Percentiles rank a stretch among this genome's conserved stretches.
Evolutionary conservation across 768 basidiomycete genomes (phyloP).

Genomic region (Jaapia argillacea): DNA sequence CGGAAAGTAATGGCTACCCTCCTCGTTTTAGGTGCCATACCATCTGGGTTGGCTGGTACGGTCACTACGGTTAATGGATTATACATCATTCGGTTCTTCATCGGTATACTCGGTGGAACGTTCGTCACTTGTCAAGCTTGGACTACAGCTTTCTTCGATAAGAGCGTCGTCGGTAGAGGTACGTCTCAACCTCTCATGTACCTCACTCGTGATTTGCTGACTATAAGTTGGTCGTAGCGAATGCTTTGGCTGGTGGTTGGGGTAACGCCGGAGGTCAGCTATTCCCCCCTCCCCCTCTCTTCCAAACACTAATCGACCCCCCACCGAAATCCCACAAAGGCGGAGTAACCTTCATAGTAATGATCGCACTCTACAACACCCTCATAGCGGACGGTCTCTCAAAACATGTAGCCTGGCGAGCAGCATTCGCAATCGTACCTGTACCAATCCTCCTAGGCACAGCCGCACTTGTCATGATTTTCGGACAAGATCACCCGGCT

Average conservation of each 20-base stretch:
- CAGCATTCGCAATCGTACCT: constrained; percentile 45
- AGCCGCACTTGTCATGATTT: constrained; percentile 29
- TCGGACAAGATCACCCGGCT: constrained; percentile 44
- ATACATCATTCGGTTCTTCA: constrained; percentile 42
- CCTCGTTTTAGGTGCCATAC: constrained; percentile 44
- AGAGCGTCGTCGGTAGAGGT: constrained; percentile 29
- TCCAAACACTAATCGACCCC: neutral
- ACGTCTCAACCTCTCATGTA: neutral
- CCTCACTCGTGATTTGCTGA: neutral
- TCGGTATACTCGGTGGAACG: constrained; percentile 49
- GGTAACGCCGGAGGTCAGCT: constrained; percentile 27
- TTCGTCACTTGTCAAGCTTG: constrained; percentile 55
- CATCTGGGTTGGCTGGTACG: constrained; percentile 48
- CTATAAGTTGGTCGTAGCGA: constrained; percentile 31
- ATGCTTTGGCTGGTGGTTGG: constrained; percentile 48
- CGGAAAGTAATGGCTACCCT: constrained; percentile 44
- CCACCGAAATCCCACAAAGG: constrained; percentile 13
- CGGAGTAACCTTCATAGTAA: constrained; percentile 45
- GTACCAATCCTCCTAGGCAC: constrained; percentile 38
- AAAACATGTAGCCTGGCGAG: constrained; percentile 40
- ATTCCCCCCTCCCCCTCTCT: too few relatives aligned
- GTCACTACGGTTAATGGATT: constrained; percentile 29
- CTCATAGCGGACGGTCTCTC: constrained; percentile 26
- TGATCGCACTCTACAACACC: constrained; percentile 40
- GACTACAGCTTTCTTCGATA: constrained; percentile 54